Percentiles rank a stretch among this genome's conserved stretches.
phyloP scores from a whole-genome alignment of 306 rosid species.

The Urtica urens region DNA sequence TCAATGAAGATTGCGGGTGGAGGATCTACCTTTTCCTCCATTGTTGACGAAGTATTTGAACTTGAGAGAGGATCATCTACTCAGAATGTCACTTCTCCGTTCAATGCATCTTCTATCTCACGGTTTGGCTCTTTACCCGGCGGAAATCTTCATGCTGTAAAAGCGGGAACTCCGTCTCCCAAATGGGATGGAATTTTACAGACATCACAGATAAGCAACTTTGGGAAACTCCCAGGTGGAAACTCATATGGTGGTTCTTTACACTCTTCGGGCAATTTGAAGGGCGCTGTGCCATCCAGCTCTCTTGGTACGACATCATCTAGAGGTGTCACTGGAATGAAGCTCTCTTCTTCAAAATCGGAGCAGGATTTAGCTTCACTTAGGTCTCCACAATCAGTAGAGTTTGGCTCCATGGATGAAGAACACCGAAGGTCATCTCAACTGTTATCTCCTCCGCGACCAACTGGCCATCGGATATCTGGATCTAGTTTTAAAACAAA shows the following conservation, averaged over 20 bases:
- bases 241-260: conserved; percentile 48
- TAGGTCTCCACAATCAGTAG: conserved; percentile 59
- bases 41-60: conserved; percentile 92
- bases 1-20: conserved; percentile 48
- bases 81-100: conserved; percentile 37
- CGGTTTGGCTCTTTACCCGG: conserved; percentile 57
- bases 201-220: conserved; percentile 41
- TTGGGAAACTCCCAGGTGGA: conserved; percentile 29
- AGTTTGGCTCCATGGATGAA: conserved; percentile 64
- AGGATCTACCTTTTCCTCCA: conserved; percentile 69
- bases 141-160: conserved; percentile 38
- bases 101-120: conserved; percentile 39
- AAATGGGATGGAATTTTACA: conserved; percentile 78
- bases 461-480: conserved; percentile 40
- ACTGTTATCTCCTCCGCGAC: conserved; percentile 61
- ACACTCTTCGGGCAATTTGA: conserved; percentile 44
- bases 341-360: conserved; percentile 75
- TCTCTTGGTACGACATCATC: conserved; percentile 56
- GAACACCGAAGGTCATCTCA: conserved; percentile 55
- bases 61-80: conserved; percentile 65
- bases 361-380: conserved; percentile 90
- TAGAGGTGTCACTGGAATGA: conserved; percentile 44
- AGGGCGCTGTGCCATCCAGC: conserved; percentile 55
- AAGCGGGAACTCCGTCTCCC: conserved; percentile 59
- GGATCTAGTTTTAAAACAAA: conserved; percentile 40